phyloP scores from a whole-genome alignment of 306 rosid genomes.

The Casuarina glauca region DNA sequence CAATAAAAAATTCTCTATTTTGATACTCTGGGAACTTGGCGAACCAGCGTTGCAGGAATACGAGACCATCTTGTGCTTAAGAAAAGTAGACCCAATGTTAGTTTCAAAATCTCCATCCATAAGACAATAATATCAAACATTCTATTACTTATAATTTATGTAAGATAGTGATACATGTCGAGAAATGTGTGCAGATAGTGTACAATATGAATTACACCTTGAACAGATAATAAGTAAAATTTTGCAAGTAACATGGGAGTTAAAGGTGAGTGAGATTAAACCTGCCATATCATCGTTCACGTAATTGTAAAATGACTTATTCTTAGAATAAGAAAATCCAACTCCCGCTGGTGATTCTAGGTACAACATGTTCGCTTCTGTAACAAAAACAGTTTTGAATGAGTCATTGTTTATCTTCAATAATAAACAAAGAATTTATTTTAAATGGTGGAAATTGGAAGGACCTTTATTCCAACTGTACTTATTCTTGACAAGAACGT shows the following conservation, averaged over 20 bases:
- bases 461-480: constrained; percentile 47
- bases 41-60: constrained; percentile 42
- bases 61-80: constrained; percentile 39
- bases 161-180: too few species aligned
- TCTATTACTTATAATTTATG: too few species aligned
- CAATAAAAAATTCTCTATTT: constrained; percentile 27
- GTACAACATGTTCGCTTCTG: constrained; percentile 47
- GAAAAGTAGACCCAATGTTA: not conserved
- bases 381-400: not conserved
- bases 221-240: not conserved
- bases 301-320: constrained; percentile 28
- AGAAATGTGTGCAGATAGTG: too few species aligned
- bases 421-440: too few species aligned
- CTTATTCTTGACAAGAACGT: constrained; percentile 19
- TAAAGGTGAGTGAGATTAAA: constrained; percentile 3
- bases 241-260: not conserved
- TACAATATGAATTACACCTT: not conserved
- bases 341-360: constrained; percentile 52
- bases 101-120: not conserved
- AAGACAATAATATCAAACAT: not conserved
- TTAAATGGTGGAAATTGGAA: not conserved
- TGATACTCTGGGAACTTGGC: constrained; percentile 39
- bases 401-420: too few species aligned
- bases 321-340: constrained; percentile 46
- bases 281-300: constrained; percentile 41